phyloP scores from a whole-genome alignment of 2,329 filamentous ascomycete genomes.

The Akanthomyces muscarius region DNA sequence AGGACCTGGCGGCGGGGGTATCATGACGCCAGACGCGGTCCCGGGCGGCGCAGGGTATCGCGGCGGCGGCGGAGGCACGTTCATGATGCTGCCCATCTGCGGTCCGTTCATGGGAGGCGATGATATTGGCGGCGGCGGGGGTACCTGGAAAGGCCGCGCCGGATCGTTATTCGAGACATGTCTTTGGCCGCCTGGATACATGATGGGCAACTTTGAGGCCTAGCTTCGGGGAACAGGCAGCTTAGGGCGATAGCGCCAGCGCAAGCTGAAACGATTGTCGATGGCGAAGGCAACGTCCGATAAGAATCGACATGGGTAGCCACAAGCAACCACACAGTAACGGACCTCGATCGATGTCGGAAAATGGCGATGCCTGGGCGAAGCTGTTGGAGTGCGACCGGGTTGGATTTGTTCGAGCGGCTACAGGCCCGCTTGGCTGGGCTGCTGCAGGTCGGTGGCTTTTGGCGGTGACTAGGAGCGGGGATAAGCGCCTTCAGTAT shows the following conservation, averaged over 20 bases:
- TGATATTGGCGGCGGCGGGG: slow-evolving; percentile 55
- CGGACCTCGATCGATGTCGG: neutral
- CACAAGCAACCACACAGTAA: neutral
- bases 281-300: neutral
- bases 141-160: slow-evolving; percentile 51
- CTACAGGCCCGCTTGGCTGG: neutral
- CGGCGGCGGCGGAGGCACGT: slow-evolving; percentile 53
- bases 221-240: neutral
- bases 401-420: slow-evolving; percentile 9
- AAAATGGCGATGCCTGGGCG: neutral
- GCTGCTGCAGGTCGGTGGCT: neutral
- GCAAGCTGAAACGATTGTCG: neutral
- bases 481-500: neutral
- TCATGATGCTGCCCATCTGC: slow-evolving; percentile 45
- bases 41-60: slow-evolving; percentile 45
- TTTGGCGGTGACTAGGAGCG: neutral
- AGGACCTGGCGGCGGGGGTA: slow-evolving; percentile 54
- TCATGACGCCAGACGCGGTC: slow-evolving; percentile 37
- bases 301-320: neutral
- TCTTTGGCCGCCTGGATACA: slow-evolving; percentile 54
- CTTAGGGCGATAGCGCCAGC: neutral
- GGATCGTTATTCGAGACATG: slow-evolving; percentile 45
- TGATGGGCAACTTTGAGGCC: slow-evolving; percentile 31
- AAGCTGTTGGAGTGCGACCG: neutral
- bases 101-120: slow-evolving; percentile 43